Evolutionary conservation across 257 asterid species (phyloP).

Genomic region (Fraxinus americana): DNA sequence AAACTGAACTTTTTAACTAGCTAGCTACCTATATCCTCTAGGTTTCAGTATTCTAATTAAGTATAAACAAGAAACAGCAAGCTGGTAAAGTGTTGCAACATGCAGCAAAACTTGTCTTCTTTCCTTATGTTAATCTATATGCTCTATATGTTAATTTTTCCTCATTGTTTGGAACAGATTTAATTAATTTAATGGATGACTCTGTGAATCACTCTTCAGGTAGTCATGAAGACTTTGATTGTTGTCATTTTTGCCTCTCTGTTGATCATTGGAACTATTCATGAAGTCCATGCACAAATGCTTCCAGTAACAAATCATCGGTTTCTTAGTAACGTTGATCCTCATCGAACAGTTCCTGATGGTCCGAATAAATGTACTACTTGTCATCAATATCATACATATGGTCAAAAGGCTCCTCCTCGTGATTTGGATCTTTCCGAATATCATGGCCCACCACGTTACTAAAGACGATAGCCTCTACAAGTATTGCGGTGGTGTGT

Average conservation of each 20-base stretch:
- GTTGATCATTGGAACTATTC: not conserved
- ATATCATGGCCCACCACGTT: not conserved
- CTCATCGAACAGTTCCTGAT: not conserved
- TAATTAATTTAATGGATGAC: not conserved
- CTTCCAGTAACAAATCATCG: not conserved
- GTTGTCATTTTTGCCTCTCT: not conserved
- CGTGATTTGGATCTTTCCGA: not conserved
- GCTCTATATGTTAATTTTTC: not conserved
- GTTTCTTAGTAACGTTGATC: not conserved
- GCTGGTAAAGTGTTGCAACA: constrained; percentile 4
- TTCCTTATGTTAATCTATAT: not conserved
- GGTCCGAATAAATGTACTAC: not conserved
- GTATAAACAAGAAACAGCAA: not conserved
- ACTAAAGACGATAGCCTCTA: not conserved
- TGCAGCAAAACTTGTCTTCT: not conserved
- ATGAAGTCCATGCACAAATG: not conserved
- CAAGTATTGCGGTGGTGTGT: not conserved
- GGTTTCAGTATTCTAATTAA: no score
- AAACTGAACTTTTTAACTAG: not conserved
- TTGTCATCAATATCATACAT: not conserved
- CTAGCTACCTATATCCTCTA: no score
- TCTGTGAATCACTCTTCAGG: constrained; percentile 1
- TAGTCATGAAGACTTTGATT: not conserved
- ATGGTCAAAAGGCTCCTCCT: constrained; percentile 3
- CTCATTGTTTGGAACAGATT: not conserved